These are phyloP conservation scores for Kitagawia praeruptora DNA, from an alignment of 129 eudicot genomes.

Conservation along the genomic window DNA sequence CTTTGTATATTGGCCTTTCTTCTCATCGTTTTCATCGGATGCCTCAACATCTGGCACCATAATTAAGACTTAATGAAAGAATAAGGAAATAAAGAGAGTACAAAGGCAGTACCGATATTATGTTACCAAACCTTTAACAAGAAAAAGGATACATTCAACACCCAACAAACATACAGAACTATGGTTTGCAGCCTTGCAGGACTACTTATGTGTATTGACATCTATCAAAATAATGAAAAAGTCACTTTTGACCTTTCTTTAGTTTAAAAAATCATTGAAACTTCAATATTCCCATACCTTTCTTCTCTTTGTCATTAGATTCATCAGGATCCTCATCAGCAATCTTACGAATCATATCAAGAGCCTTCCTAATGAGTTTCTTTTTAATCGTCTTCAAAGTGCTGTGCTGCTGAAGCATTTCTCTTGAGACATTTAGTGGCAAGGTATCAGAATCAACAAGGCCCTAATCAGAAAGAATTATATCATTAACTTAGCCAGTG, in stretches of 20 bases:
- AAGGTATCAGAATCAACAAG: constrained; percentile 96
- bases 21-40: constrained; percentile 61
- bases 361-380: constrained; percentile 95
- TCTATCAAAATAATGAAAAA: neutral
- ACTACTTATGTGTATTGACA: neutral
- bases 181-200: neutral
- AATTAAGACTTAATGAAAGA: neutral
- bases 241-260: neutral
- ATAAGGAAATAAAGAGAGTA: neutral
- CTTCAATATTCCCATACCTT: constrained; percentile 28
- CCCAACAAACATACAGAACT: constrained; percentile 1
- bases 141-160: neutral
- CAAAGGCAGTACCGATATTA: neutral
- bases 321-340: constrained; percentile 99
- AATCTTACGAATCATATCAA: constrained; percentile 91
- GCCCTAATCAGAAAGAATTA: constrained; percentile 42
- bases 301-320: constrained; percentile 55
- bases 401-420: constrained; percentile 97
- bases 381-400: constrained; percentile 95
- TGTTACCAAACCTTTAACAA: neutral
- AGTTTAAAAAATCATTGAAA: neutral
- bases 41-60: constrained; percentile 69
- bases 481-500: constrained; percentile 12
- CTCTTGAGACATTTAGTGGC: constrained; percentile 94
- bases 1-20: constrained; percentile 87